These are phyloP conservation scores for Sedum album DNA, from an alignment of 164 flowering plant genomes.

Conservation along the genomic window DNA sequence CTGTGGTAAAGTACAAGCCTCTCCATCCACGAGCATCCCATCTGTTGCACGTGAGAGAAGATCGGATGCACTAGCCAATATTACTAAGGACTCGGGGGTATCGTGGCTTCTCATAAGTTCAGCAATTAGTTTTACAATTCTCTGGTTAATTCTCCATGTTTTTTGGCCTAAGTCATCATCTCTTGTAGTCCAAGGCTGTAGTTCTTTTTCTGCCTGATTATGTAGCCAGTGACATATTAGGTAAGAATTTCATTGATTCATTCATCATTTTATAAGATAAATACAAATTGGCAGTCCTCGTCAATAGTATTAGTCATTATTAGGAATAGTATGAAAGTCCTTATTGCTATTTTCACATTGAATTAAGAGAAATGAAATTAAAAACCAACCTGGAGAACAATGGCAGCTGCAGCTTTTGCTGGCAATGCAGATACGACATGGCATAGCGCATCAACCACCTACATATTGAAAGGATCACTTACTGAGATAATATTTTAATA, in stretches of 20 bases:
- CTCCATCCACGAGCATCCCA: constrained; percentile 97
- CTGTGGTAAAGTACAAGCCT: constrained; percentile 95
- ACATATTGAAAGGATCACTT: constrained; percentile 11
- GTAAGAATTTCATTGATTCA: too few species aligned
- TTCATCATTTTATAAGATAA: background rate
- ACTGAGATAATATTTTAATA: background rate
- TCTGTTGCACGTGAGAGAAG: constrained; percentile 92
- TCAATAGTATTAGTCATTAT: too few species aligned
- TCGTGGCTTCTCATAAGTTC: constrained; percentile 93
- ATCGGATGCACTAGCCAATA: constrained; percentile 82
- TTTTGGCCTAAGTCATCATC: constrained; percentile 88
- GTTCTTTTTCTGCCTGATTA: constrained; percentile 87
- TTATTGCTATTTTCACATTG: too few species aligned
- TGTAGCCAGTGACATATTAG: too few species aligned
- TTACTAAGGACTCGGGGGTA: constrained; percentile 67
- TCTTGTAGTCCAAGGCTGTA: constrained; percentile 93
- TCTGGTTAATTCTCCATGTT: constrained; percentile 88
- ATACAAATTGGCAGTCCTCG: background rate
- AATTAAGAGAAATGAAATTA: too few species aligned
- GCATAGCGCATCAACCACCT: constrained; percentile 95
- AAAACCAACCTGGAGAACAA: constrained; percentile 77
- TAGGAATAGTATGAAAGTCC: too few species aligned
- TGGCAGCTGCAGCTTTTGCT: constrained; percentile 82
- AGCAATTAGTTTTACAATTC: constrained; percentile 73
- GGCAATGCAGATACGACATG: constrained; percentile 87